A percentile compares a stretch with the other conserved stretches of the same genome.
phyloP scores from a whole-genome alignment of 2,329 filamentous ascomycete species.

The Fusarium sp. region DNA sequence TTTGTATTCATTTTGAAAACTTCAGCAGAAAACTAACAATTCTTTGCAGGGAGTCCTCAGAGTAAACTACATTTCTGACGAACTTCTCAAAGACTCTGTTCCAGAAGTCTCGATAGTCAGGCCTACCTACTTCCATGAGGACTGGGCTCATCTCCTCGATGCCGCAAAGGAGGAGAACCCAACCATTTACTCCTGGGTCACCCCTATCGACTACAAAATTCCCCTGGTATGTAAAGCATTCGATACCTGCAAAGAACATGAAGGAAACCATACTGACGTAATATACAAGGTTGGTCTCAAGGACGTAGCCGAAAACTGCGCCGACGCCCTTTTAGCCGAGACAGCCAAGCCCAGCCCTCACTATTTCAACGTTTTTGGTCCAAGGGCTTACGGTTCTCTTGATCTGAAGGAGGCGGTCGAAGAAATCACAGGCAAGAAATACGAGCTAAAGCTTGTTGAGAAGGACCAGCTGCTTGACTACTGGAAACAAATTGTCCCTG shows the following conservation, averaged over 20 bases:
- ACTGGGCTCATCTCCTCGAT: conserved; percentile 33
- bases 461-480: conserved; percentile 36
- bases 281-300: conserved; percentile 40
- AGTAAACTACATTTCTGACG: conserved; percentile 36
- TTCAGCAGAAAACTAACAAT: not conserved
- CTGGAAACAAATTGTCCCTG: conserved; percentile 36
- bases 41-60: conserved; percentile 39
- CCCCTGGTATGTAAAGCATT: conserved; percentile 40
- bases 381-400: conserved; percentile 38
- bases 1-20: not conserved
- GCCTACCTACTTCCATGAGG: conserved; percentile 36
- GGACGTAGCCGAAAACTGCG: conserved; percentile 42
- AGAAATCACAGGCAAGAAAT: conserved; percentile 38
- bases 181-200: conserved; percentile 39
- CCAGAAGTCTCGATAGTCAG: conserved; percentile 32
- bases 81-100: conserved; percentile 26
- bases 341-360: conserved; percentile 11
- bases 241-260: accelerated
- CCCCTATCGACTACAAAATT: conserved; percentile 42
- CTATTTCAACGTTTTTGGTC: conserved; percentile 42
- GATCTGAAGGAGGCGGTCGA: conserved; percentile 44
- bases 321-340: conserved; percentile 31
- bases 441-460: conserved; percentile 34
- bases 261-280: not conserved
- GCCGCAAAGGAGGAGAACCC: conserved; percentile 32